Conservation (phyloP, 148 eudicot species). For the Nepenthes gracilis region DNA sequence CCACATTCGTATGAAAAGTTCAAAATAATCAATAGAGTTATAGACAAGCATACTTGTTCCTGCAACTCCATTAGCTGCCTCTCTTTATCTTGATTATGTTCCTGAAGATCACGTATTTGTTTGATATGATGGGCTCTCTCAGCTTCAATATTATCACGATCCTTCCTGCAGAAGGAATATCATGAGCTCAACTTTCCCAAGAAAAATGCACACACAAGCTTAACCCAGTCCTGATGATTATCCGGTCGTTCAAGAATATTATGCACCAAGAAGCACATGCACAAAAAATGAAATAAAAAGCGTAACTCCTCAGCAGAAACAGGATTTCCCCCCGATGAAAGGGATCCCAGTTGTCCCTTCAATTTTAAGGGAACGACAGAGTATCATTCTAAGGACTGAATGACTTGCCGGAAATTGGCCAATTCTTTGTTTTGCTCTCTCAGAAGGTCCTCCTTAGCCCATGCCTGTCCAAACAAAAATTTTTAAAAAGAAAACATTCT, state of each 20-base stretch:
- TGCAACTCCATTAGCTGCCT: conserved; percentile 78
- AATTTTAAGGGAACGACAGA: background rate
- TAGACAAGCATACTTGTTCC: conserved; percentile 62
- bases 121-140: conserved; percentile 80
- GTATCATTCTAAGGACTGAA: background rate
- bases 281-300: too few species aligned
- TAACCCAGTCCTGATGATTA: background rate
- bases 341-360: background rate
- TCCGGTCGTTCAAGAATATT: background rate
- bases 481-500: conserved; percentile 2
- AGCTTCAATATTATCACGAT: conserved; percentile 81
- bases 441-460: conserved; percentile 95
- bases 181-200: background rate
- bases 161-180: conserved; percentile 46
- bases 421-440: conserved; percentile 87
- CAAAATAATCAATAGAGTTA: background rate
- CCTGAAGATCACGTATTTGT: conserved; percentile 92
- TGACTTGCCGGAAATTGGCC: conserved; percentile 61
- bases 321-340: background rate
- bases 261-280: too few species aligned
- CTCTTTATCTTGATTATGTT: conserved; percentile 84
- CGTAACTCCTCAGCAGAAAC: too few species aligned
- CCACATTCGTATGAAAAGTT: background rate
- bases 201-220: background rate
- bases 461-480: conserved; percentile 41